Conservation (phyloP, 495 filamentous ascomycete species). For the Xylaria intraflava region DNA sequence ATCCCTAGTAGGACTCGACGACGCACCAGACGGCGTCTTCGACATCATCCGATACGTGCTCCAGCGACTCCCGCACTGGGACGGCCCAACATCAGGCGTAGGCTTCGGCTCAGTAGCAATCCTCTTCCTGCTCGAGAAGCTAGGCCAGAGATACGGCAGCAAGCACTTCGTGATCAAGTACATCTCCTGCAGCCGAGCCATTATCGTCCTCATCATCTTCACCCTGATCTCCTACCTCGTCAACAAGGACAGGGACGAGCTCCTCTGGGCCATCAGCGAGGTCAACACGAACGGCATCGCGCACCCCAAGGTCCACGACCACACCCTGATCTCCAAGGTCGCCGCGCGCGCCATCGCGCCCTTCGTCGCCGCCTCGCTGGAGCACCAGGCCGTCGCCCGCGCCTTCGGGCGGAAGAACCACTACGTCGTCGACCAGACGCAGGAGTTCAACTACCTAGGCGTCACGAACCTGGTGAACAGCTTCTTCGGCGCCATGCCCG, state of each 20-base stretch:
- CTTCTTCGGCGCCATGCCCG: slow-evolving; percentile 43
- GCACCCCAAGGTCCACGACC: slow-evolving; percentile 30
- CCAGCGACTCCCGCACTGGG: slow-evolving; percentile 30
- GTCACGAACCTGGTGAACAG: slow-evolving; percentile 43
- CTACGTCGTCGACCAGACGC: slow-evolving; percentile 42
- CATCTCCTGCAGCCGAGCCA: slow-evolving; percentile 39
- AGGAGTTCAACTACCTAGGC: slow-evolving; percentile 45
- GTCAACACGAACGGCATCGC: slow-evolving; percentile 39
- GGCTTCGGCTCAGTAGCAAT: slow-evolving; percentile 42
- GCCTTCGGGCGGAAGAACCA: slow-evolving; percentile 42
- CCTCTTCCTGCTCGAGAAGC: slow-evolving; percentile 36
- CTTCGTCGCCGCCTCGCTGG: slow-evolving; percentile 41
- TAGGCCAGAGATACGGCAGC: slow-evolving; percentile 42
- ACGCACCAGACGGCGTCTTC: slow-evolving; percentile 34
- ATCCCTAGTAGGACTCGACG: slow-evolving; percentile 38
- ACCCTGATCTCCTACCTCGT: slow-evolving; percentile 43
- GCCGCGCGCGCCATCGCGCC: slow-evolving; percentile 34
- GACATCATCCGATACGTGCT: slow-evolving; percentile 40
- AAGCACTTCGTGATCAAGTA: slow-evolving; percentile 38
- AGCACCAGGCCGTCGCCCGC: slow-evolving; percentile 44
- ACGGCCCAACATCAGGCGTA: slow-evolving; percentile 39
- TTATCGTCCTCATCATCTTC: slow-evolving; percentile 41
- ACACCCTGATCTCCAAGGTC: slow-evolving; percentile 31
- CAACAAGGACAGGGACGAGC: slow-evolving; percentile 35
- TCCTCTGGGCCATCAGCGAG: slow-evolving; percentile 37